Conservation (phyloP, 176 grass and related monocot genomes). For the Puccinellia tenuiflora region DNA sequence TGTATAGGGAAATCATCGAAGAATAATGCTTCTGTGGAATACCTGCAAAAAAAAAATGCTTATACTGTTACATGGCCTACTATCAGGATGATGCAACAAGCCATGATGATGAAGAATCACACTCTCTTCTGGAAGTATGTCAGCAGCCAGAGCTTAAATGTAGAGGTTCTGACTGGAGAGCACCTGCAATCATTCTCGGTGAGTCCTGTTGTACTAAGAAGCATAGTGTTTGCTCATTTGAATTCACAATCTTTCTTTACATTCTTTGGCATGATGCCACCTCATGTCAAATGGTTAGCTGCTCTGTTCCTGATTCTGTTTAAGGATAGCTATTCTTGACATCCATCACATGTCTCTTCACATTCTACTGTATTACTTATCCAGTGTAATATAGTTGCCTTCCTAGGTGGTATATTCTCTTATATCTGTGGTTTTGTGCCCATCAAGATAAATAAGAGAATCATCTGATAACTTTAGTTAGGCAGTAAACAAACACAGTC, state of each 20-base stretch:
- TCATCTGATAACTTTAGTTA: neutral
- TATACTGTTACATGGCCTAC: neutral
- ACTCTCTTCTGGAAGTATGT: neutral
- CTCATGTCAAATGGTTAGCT: neutral
- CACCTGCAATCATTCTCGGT: slow-evolving; percentile 57
- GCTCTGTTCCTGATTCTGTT: neutral
- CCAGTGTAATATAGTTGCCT: neutral
- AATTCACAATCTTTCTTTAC: neutral
- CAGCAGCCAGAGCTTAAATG: slow-evolving; percentile 10
- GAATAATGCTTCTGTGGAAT: neutral
- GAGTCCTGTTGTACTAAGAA: slow-evolving; percentile 15
- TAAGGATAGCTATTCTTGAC: neutral
- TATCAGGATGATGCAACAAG: slow-evolving; percentile 24
- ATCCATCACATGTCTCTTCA: neutral
- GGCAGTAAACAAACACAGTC: neutral
- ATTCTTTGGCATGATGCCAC: neutral
- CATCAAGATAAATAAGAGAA: neutral
- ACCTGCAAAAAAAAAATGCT: neutral
- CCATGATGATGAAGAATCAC: slow-evolving; percentile 2
- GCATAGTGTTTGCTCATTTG: neutral
- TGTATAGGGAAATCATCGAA: neutral
- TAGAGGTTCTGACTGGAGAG: slow-evolving; percentile 33
- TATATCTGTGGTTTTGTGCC: neutral
- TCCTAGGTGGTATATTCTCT: neutral
- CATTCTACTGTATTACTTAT: neutral